These are phyloP conservation scores for Skeletonema marinoi DNA, from an alignment of 108 stramenopile genomes.

Conservation along the genomic window DNA sequence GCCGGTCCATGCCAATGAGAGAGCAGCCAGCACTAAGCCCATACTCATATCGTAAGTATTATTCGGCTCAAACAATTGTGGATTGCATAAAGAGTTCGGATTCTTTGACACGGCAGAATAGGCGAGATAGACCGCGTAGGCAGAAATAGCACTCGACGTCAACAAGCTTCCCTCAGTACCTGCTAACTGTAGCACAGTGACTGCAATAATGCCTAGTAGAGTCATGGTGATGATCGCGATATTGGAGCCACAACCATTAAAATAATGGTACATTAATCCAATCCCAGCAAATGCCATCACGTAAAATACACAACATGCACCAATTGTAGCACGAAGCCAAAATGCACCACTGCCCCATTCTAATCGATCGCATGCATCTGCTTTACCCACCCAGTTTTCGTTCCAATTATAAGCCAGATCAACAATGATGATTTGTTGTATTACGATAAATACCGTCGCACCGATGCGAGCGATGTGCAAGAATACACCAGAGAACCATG, in stretches of 20 bases:
- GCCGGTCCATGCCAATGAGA: conserved; percentile 90
- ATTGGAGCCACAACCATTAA: conserved; percentile 74
- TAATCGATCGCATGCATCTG: conserved; percentile 71
- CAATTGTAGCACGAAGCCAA: conserved; percentile 80
- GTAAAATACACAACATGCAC: conserved; percentile 62
- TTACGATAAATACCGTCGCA: conserved; percentile 65
- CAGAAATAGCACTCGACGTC: conserved; percentile 81
- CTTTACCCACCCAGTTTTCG: conserved; percentile 80
- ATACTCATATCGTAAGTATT: conserved; percentile 77
- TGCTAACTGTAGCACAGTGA: conserved; percentile 70
- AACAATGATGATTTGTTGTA: conserved; percentile 85
- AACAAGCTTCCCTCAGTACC: conserved; percentile 85
- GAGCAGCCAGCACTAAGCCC: conserved; percentile 74
- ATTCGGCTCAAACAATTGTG: conserved; percentile 66
- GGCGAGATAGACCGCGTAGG: conserved; percentile 82
- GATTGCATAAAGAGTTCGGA: conserved; percentile 81
- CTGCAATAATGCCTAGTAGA: conserved; percentile 67
- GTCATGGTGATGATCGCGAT: conserved; percentile 86
- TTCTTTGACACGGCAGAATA: conserved; percentile 90
- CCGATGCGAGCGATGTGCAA: conserved; percentile 72
- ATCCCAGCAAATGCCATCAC: conserved; percentile 62
- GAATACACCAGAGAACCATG: conserved; percentile 65
- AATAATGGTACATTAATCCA: conserved; percentile 79
- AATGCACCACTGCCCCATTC: conserved; percentile 65
- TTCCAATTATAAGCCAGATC: conserved; percentile 91